Evolutionary conservation across 805 yeast genomes (phyloP), one percentile per base, ranked within the genome.

Genomic region (Ogataea pini): DNA sequence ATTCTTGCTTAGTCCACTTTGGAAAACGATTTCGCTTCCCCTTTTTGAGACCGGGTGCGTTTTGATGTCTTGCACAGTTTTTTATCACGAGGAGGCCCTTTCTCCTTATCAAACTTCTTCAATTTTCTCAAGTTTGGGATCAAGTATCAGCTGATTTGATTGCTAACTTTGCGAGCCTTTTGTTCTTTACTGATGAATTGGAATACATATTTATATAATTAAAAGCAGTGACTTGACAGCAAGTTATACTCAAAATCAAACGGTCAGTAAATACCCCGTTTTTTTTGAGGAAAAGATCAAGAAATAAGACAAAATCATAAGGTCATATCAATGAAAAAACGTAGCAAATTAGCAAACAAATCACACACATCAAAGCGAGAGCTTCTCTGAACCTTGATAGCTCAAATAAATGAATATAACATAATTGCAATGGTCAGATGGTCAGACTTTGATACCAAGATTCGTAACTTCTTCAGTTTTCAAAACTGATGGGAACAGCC

Each of bases 401-500:
- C 8, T 22, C 8, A 8, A 22, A 6, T 22, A 22, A 22, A 22
- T n/a, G n/a, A n/a, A n/a, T n/a, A n/a, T n/a, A n/a, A n/a, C n/a
- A n/a, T n/a, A n/a, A n/a, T n/a, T n/a, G n/a, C n/a, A 22, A 8
- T 8, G 8, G 5, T 22, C 25, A 22, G 8, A 22, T 22, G 25
- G 8, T 8, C 22, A 28, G 31, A 37, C 31, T 24, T 39, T 9
- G 25, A 39, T 14, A 12, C 22, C 25, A 9, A 39, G 33, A 4
- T 9, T 17, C 16, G 12, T 4, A 5, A 51, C 39, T 16, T 48
- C 47, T 5, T 16, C 24, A 17, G 36, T 46, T 7, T 33, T 20
- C 1, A 42, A 42, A 33, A 54, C 42, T 7, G 46, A 47, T 13
- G 58, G 60, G 10, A 56, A 46, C 12, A 52, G 37, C 61, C 60